phyloP scores from a whole-genome alignment of 1,284 basidiomycete species.

The Bondarzewia mesenterica region DNA sequence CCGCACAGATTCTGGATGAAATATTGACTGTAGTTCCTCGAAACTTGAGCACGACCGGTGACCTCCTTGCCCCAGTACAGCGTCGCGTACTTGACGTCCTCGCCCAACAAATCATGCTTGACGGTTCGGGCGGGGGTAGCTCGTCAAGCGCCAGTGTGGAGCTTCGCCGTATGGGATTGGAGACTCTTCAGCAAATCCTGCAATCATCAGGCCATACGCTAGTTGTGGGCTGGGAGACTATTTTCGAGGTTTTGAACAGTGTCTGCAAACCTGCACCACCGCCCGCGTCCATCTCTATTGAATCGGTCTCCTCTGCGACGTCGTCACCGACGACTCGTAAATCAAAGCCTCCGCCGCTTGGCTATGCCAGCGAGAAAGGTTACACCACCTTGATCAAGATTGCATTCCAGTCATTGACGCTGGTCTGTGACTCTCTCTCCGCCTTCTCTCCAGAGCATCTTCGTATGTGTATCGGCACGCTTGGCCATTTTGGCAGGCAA shows the following conservation, averaged over 20 bases:
- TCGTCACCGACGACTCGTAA: slow-evolving; percentile 30
- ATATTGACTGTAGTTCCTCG: slow-evolving; percentile 68
- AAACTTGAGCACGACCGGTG: slow-evolving; percentile 52
- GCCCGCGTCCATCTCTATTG: slow-evolving; percentile 30
- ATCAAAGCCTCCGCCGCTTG: slow-evolving; percentile 40
- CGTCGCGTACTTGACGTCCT: slow-evolving; percentile 78
- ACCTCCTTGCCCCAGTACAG: slow-evolving; percentile 67
- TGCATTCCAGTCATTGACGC: slow-evolving; percentile 88
- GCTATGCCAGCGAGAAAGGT: slow-evolving; percentile 54
- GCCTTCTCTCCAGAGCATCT: slow-evolving; percentile 76
- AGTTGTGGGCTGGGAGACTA: slow-evolving; percentile 85
- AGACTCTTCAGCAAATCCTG: slow-evolving; percentile 83
- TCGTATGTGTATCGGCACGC: slow-evolving; percentile 79
- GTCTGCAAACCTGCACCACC: slow-evolving; percentile 56
- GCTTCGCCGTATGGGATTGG: slow-evolving; percentile 79
- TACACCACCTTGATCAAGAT: slow-evolving; percentile 72
- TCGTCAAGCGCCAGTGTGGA: slow-evolving; percentile 56
- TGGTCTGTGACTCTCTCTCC: slow-evolving; percentile 90
- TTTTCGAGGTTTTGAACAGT: slow-evolving; percentile 85
- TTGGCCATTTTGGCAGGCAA: slow-evolving; percentile 88
- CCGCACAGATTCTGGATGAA: slow-evolving; percentile 79
- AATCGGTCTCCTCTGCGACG: slow-evolving; percentile 30
- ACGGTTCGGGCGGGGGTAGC: slow-evolving; percentile 23
- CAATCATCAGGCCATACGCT: slow-evolving; percentile 89
- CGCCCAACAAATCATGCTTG: slow-evolving; percentile 67